Conservation (phyloP, 352 stramenopile species). For the Pythium sukuiense region DNA sequence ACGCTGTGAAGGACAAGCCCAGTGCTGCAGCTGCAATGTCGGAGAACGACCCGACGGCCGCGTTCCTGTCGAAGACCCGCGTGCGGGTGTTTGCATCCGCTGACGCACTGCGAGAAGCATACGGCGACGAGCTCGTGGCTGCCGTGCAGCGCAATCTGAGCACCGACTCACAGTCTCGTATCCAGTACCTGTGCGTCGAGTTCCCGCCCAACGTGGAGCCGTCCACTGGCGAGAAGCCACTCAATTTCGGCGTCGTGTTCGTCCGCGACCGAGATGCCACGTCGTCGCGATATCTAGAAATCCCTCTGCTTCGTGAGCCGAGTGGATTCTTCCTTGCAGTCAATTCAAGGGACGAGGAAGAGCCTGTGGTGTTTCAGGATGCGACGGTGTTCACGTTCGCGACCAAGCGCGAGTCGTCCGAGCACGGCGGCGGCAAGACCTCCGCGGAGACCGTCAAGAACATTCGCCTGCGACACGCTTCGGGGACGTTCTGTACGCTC, state of each 20-base stretch:
- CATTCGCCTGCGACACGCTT: slow-evolving; percentile 85
- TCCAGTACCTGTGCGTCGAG: slow-evolving; percentile 62
- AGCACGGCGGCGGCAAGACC: slow-evolving; percentile 70
- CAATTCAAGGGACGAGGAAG: slow-evolving; percentile 20
- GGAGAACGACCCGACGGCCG: slow-evolving; percentile 21
- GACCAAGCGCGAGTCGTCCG: slow-evolving; percentile 56
- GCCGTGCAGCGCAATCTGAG: slow-evolving; percentile 20
- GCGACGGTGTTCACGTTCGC: slow-evolving; percentile 63
- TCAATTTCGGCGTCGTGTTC: slow-evolving; percentile 71
- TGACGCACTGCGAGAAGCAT: slow-evolving; percentile 27
- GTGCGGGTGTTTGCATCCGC: slow-evolving; percentile 32
- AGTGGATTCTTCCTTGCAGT: slow-evolving; percentile 9
- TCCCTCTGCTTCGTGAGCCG: slow-evolving; percentile 48
- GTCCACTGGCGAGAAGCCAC: not conserved
- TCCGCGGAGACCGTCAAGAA: slow-evolving; percentile 82
- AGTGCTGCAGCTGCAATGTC: not conserved
- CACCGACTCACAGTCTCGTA: too few relatives aligned
- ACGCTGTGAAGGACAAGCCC: not conserved
- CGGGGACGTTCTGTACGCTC: slow-evolving; percentile 75
- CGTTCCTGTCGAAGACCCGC: slow-evolving; percentile 35
- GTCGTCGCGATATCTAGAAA: slow-evolving; percentile 43
- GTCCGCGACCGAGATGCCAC: slow-evolving; percentile 29
- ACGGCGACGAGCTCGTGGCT: not conserved
- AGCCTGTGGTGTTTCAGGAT: slow-evolving; percentile 55
- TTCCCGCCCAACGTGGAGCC: slow-evolving; percentile 25